Conservation (phyloP, 2,329 filamentous ascomycete genomes). For the Calycina herbarum region DNA sequence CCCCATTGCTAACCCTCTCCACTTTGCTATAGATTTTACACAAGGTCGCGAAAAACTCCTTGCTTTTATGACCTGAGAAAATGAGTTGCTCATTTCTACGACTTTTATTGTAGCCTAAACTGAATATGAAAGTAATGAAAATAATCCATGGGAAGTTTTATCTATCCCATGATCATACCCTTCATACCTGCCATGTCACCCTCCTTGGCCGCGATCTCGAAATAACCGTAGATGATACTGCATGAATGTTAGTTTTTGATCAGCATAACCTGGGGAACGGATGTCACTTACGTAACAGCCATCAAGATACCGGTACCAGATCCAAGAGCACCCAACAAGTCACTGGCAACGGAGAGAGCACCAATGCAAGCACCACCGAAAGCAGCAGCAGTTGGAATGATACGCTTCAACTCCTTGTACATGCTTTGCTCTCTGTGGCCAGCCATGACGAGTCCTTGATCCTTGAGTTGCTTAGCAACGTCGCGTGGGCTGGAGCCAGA, state of each 20-base stretch:
- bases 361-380: slow-evolving; percentile 99
- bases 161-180: slow-evolving; percentile 69
- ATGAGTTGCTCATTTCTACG: slow-evolving; percentile 16
- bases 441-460: slow-evolving; percentile 98
- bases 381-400: slow-evolving; percentile 96
- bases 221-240: slow-evolving; percentile 99
- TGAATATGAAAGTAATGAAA: slow-evolving; percentile 31
- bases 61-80: slow-evolving; percentile 5
- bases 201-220: slow-evolving; percentile 98
- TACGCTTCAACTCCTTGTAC: slow-evolving; percentile 99
- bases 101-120: slow-evolving; percentile 26
- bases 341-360: slow-evolving; percentile 90
- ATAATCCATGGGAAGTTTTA: slow-evolving; percentile 10
- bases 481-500: slow-evolving; percentile 96
- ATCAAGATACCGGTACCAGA: slow-evolving; percentile 97
- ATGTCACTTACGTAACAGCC: slow-evolving; percentile 85
- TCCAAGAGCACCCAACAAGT: slow-evolving; percentile 92
- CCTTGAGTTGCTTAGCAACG: slow-evolving; percentile 99
- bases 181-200: slow-evolving; percentile 86
- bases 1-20: slow-evolving; percentile 1
- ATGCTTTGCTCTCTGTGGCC: slow-evolving; percentile 99
- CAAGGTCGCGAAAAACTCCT: slow-evolving; percentile 13
- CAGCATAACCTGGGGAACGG: slow-evolving; percentile 25
- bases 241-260: slow-evolving; percentile 36
- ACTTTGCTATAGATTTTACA: slow-evolving; percentile 20